These are phyloP conservation scores for Penicillium sp. DNA, from an alignment of 2,329 filamentous ascomycete species.

Conservation along the genomic window DNA sequence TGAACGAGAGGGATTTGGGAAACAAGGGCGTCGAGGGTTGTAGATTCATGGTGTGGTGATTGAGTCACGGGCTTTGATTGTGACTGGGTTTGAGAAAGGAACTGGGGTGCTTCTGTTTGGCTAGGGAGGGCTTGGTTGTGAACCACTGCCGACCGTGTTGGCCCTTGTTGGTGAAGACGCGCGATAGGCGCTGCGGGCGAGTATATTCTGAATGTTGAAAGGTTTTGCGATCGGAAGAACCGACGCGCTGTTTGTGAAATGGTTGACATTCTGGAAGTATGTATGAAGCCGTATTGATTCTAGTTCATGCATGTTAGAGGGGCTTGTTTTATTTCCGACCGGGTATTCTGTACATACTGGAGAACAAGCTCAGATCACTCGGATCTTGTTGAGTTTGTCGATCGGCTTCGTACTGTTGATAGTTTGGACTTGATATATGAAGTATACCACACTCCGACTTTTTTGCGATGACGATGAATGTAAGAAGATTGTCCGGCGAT, in stretches of 20 bases:
- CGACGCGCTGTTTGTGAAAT: conserved; percentile 13
- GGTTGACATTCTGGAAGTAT: conserved; percentile 12
- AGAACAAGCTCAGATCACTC: not conserved
- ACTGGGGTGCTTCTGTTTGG: conserved; percentile 13
- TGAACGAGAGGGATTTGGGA: conserved; percentile 64
- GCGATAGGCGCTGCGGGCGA: conserved; percentile 8
- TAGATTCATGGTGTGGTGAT: not conserved
- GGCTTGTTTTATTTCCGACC: not conserved
- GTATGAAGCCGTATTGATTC: not conserved
- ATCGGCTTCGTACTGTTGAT: not conserved
- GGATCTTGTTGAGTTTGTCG: not conserved
- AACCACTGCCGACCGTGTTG: conserved; percentile 24
- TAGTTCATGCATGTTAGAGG: not conserved
- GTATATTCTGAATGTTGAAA: not conserved
- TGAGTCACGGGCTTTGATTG: not conserved
- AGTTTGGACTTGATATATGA: not conserved
- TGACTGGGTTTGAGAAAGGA: conserved; percentile 7
- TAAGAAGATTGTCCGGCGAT: not conserved
- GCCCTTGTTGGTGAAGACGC: conserved; percentile 24
- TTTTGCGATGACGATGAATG: not conserved
- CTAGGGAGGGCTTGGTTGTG: conserved; percentile 25
- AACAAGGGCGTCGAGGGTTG: conserved; percentile 27
- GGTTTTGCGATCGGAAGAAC: conserved; percentile 14
- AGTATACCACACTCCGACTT: not conserved
- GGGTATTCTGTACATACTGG: not conserved